Percentiles rank a stretch among this genome's conserved stretches.
Conservation (phyloP, 768 basidiomycete species). For the Panaeolus cyanescens region DNA sequence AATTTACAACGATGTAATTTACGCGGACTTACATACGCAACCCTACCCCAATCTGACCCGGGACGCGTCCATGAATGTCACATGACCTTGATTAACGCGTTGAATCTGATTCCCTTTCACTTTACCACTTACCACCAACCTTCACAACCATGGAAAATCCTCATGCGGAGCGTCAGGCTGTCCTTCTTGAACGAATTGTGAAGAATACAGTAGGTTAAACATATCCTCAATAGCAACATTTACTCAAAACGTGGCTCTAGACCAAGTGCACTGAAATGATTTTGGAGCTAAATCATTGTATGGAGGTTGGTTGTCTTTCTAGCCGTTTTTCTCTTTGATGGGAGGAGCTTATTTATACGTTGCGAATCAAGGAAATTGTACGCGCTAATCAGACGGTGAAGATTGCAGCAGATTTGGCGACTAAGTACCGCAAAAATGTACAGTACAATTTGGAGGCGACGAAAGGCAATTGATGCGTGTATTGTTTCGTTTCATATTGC, state of each 20-base stretch:
- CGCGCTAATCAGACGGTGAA: constrained; percentile 77
- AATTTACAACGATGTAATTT: no score
- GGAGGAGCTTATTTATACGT: neutral
- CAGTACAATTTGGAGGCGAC: constrained; percentile 88
- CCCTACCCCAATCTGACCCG: neutral
- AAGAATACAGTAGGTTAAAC: constrained; percentile 75
- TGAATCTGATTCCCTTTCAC: neutral
- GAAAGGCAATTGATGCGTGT: constrained; percentile 33
- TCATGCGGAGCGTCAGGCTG: constrained; percentile 89
- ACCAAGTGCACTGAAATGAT: constrained; percentile 94
- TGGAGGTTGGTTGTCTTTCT: constrained; percentile 63
- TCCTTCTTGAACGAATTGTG: constrained; percentile 86
- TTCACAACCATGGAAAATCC: constrained; percentile 81
- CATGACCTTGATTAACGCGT: constrained; percentile 12
- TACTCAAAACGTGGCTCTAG: constrained; percentile 35
- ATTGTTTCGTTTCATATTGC: neutral
- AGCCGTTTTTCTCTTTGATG: neutral
- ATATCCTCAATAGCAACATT: neutral
- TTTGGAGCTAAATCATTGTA: constrained; percentile 83
- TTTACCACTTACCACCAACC: constrained; percentile 3
- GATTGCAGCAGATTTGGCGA: constrained; percentile 79
- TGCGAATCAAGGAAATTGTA: constrained; percentile 66
- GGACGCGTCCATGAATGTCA: neutral
- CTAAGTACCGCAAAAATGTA: constrained; percentile 91
- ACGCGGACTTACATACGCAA: no score